Evolutionary conservation across 768 basidiomycete genomes (phyloP).

Genomic region (Hysterangium stoloniferum): DNA sequence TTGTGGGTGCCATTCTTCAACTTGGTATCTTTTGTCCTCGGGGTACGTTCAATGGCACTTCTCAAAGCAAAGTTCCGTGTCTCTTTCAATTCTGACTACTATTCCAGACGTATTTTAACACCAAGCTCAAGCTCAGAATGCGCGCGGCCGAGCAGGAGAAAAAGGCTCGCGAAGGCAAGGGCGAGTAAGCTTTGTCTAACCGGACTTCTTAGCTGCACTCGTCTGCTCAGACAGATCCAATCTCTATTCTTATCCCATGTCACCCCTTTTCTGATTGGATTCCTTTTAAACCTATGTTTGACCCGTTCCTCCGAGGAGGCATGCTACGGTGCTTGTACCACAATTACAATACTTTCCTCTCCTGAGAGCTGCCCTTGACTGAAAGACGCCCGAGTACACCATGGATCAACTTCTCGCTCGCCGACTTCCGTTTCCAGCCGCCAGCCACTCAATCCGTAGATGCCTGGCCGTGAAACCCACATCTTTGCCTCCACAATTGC

Average conservation of each 20-base stretch:
- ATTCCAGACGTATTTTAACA: constrained; percentile 62
- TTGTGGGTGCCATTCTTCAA: constrained; percentile 90
- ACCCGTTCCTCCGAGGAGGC: no score
- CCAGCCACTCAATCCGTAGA: constrained; percentile 63
- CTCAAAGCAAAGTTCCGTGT: neutral
- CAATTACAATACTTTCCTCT: constrained; percentile 6
- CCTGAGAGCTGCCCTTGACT: neutral
- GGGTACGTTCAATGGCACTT: constrained; percentile 45
- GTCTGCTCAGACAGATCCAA: no score
- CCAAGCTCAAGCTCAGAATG: constrained; percentile 56
- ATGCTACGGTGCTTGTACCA: neutral
- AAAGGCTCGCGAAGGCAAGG: constrained; percentile 16
- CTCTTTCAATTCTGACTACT: neutral
- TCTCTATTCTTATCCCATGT: no score
- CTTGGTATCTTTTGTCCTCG: constrained; percentile 63
- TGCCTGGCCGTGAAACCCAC: constrained; percentile 56
- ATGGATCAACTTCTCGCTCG: constrained; percentile 19
- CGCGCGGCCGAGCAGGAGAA: constrained; percentile 49
- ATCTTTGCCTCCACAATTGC: constrained; percentile 41
- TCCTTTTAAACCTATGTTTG: no score
- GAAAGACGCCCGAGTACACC: neutral
- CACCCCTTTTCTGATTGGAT: no score
- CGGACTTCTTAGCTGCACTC: no score
- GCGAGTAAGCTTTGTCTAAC: constrained; percentile 3
- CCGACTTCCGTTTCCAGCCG: constrained; percentile 57